Evolutionary conservation across 345 rosid species (phyloP).

Genomic region (Populus nigra): DNA sequence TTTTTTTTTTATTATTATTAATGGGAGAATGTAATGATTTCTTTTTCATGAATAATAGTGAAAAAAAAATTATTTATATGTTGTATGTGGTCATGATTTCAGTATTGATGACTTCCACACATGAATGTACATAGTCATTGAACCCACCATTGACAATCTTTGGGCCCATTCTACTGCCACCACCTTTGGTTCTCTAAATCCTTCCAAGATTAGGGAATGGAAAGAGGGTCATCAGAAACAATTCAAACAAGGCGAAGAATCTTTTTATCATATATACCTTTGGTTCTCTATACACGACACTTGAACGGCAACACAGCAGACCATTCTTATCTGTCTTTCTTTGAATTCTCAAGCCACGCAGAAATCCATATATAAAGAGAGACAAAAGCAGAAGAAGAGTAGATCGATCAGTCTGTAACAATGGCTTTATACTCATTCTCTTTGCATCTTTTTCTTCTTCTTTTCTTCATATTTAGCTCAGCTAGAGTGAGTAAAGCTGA

Average conservation of each 20-base stretch:
- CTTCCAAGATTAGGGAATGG: background rate
- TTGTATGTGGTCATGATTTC: too few species aligned
- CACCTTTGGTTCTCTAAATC: background rate
- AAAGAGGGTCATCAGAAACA: background rate
- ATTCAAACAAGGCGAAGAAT: background rate
- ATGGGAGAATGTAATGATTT: too few species aligned
- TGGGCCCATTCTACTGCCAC: too few species aligned
- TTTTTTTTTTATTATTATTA: too few species aligned
- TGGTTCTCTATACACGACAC: too few species aligned
- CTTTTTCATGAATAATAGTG: too few species aligned
- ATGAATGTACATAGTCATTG: too few species aligned
- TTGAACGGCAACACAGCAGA: background rate
- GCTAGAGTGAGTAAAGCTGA: background rate
- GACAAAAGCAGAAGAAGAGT: background rate
- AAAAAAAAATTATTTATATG: too few species aligned
- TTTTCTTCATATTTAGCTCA: background rate
- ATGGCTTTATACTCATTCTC: background rate
- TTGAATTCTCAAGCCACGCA: background rate
- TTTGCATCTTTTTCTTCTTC: background rate
- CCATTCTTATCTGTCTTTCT: background rate
- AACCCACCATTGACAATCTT: too few species aligned
- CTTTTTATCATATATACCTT: background rate
- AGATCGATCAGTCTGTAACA: background rate
- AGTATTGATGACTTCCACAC: too few species aligned
- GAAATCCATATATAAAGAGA: background rate